These are phyloP conservation scores for Candida mesenterica DNA, from an alignment of 1,139 yeast genomes.

Conservation along the genomic window DNA sequence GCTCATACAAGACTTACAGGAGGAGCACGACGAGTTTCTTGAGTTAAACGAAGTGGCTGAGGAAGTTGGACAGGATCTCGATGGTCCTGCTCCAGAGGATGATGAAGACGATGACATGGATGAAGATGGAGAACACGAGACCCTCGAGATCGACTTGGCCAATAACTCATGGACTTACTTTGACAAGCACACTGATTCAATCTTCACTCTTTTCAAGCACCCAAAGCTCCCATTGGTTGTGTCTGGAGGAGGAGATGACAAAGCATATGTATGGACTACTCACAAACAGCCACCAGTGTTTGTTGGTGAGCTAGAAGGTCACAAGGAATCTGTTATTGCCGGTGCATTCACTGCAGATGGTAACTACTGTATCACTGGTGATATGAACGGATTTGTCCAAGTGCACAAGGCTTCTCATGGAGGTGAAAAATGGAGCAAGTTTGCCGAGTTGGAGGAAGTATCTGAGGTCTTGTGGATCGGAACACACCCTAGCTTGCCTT, in stretches of 20 bases:
- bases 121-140: constrained; percentile 20
- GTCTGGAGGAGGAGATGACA: constrained; percentile 88
- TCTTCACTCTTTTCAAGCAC: constrained; percentile 74
- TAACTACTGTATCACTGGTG: constrained; percentile 77
- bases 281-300: constrained; percentile 79
- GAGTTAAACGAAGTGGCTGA: constrained; percentile 59
- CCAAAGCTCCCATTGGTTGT: constrained; percentile 78
- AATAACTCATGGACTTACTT: constrained; percentile 89
- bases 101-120: constrained; percentile 34
- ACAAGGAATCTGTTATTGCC: constrained; percentile 82
- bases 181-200: constrained; percentile 83
- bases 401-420: constrained; percentile 69
- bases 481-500: constrained; percentile 67
- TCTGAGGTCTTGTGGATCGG: constrained; percentile 75
- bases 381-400: constrained; percentile 86
- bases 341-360: constrained; percentile 88
- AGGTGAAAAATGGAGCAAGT: constrained; percentile 78
- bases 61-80: constrained; percentile 45
- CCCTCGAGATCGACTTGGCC: constrained; percentile 61
- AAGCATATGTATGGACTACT: constrained; percentile 89
- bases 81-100: constrained; percentile 35
- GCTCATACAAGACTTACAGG: constrained; percentile 13
- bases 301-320: constrained; percentile 72
- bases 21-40: constrained; percentile 52
- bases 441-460: constrained; percentile 77